Percentiles rank a stretch among this genome's conserved stretches.
Conservation (phyloP, 148 eudicot genomes). For the Cornus kousa region DNA sequence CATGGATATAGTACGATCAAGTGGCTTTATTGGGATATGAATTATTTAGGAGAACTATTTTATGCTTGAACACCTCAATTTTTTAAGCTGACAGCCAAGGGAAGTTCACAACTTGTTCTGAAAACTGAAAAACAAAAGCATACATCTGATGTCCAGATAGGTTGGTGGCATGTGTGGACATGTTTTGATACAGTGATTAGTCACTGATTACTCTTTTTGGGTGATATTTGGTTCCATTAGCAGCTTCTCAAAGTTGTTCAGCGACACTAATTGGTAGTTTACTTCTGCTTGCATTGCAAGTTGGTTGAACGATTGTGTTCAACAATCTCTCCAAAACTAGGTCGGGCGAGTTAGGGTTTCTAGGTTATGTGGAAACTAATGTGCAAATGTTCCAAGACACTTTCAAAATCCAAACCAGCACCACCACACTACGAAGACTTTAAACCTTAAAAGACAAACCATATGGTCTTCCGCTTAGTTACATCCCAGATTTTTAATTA, state of each 20-base stretch:
- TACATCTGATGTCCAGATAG: no score
- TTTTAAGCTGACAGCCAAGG: no score
- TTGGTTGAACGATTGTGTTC: no score
- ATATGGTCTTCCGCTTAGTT: not conserved
- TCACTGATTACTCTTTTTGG: no score
- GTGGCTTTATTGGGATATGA: not conserved
- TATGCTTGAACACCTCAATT: no score
- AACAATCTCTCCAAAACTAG: no score
- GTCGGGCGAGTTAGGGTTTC: no score
- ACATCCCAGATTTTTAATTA: not conserved
- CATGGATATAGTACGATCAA: not conserved
- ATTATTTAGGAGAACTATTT: not conserved
- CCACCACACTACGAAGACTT: not conserved
- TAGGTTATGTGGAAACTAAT: no score
- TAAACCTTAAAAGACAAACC: not conserved
- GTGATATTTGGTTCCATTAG: not conserved
- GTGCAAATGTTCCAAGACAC: not conserved
- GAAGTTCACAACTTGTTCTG: no score
- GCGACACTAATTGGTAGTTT: not conserved
- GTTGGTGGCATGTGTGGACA: no score
- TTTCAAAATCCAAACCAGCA: not conserved
- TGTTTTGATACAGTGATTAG: no score
- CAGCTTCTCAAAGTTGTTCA: not conserved
- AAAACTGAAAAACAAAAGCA: no score
- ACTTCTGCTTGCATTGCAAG: not conserved